Evolutionary conservation across 805 yeast species (phyloP).

Genomic region (Debaryomyces prosopidis): DNA sequence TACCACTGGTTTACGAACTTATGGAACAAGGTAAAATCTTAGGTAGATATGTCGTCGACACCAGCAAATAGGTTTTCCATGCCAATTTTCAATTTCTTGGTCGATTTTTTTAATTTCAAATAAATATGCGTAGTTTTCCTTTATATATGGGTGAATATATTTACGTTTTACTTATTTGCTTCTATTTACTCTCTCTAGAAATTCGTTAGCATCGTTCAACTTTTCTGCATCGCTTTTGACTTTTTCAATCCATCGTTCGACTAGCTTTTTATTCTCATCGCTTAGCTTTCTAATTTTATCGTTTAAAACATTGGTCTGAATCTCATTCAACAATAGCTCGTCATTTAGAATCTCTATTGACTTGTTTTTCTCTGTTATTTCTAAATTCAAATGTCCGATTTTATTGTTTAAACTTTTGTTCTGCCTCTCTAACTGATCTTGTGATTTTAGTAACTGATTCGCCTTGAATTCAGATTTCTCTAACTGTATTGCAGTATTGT

Average conservation of each 20-base stretch:
- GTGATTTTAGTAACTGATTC: slow-evolving; percentile 8
- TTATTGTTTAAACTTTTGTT: slow-evolving; percentile 17
- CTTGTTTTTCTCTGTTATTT: slow-evolving; percentile 49
- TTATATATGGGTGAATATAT: not conserved
- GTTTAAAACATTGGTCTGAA: slow-evolving; percentile 53
- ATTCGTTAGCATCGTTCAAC: slow-evolving; percentile 50
- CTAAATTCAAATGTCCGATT: slow-evolving; percentile 24
- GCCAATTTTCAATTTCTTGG: slow-evolving; percentile 33
- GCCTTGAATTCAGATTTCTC: slow-evolving; percentile 22
- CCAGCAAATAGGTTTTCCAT: slow-evolving; percentile 34
- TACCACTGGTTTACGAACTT: slow-evolving; percentile 38
- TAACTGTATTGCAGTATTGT: slow-evolving; percentile 23
- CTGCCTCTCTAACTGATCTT: slow-evolving; percentile 15
- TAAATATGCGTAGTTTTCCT: not conserved
- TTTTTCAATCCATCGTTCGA: slow-evolving; percentile 47
- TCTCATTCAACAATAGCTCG: slow-evolving; percentile 59
- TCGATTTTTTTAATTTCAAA: slow-evolving; percentile 19
- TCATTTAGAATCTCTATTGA: slow-evolving; percentile 64
- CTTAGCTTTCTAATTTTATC: slow-evolving; percentile 39
- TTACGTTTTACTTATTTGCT: not conserved
- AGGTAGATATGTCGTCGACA: slow-evolving; percentile 48
- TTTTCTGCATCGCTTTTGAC: slow-evolving; percentile 56
- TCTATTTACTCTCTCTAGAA: slow-evolving; percentile 12
- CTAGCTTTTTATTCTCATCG: slow-evolving; percentile 50
- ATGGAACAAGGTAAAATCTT: slow-evolving; percentile 44